These are phyloP conservation scores for Globisporangium acanthophoron DNA, from an alignment of 352 stramenopile species.

Conservation along the genomic window DNA sequence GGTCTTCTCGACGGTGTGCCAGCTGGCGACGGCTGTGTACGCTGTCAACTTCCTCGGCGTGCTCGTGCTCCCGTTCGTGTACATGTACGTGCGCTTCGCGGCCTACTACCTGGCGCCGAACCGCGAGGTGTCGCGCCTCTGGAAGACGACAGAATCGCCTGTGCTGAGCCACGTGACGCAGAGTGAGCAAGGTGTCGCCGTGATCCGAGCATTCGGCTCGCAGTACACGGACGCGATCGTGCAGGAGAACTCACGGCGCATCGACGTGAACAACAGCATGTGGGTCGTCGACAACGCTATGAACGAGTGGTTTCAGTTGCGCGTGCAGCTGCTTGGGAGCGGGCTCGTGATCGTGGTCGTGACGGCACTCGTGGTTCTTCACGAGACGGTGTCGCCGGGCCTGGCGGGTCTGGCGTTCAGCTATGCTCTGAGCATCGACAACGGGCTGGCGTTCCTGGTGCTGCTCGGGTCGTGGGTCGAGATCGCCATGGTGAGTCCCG, in stretches of 20 bases:
- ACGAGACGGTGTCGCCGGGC: constrained; percentile 36
- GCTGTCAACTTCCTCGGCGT: constrained; percentile 60
- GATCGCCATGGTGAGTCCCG: constrained; percentile 54
- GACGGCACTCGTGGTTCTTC: constrained; percentile 26
- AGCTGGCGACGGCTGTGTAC: constrained; percentile 53
- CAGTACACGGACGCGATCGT: background rate
- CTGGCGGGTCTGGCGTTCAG: constrained; percentile 85
- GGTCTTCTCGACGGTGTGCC: constrained; percentile 49
- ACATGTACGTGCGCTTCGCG: constrained; percentile 22
- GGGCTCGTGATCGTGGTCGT: constrained; percentile 33
- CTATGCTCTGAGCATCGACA: constrained; percentile 82
- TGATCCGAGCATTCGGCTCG: constrained; percentile 27
- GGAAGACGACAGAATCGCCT: constrained; percentile 25
- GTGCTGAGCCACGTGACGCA: constrained; percentile 25
- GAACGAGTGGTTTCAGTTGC: constrained; percentile 35
- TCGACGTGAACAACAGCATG: constrained; percentile 19
- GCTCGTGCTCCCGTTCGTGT: constrained; percentile 38
- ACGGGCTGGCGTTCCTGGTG: constrained; percentile 58
- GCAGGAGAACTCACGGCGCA: constrained; percentile 4
- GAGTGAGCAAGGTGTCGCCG: constrained; percentile 35
- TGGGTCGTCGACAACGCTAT: constrained; percentile 20
- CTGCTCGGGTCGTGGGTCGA: constrained; percentile 39
- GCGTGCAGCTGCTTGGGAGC: constrained; percentile 44
- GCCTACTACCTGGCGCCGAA: constrained; percentile 25
- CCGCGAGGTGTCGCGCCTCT: constrained; percentile 24